A percentile compares a stretch with the other conserved stretches of the same genome.
phyloP scores from a whole-genome alignment of 768 basidiomycete species.

The Cyathus striatus region DNA sequence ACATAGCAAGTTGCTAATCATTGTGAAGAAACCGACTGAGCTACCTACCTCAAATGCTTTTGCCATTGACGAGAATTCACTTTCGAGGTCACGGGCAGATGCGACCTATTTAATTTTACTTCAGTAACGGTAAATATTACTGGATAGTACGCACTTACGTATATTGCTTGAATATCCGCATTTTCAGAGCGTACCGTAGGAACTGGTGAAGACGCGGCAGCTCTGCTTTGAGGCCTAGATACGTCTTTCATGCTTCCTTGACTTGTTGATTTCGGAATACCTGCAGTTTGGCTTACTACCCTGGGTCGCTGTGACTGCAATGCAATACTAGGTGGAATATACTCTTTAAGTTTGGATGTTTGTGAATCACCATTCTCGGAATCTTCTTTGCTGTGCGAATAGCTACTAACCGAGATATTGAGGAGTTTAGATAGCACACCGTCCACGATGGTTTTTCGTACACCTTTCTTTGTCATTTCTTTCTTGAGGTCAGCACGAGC shows the following conservation, averaged over 20 bases:
- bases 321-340: slow-evolving; percentile 72
- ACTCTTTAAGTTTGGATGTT: slow-evolving; percentile 42
- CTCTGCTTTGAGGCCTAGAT: slow-evolving; percentile 57
- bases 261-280: slow-evolving; percentile 41
- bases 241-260: slow-evolving; percentile 42
- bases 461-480: slow-evolving; percentile 78
- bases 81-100: slow-evolving; percentile 78
- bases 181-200: slow-evolving; percentile 33
- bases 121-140: no score
- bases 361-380: slow-evolving; percentile 54
- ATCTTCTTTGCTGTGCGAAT: slow-evolving; percentile 46
- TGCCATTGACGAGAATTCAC: slow-evolving; percentile 75
- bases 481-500: slow-evolving; percentile 94
- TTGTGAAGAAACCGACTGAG: no score
- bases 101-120: slow-evolving; percentile 60
- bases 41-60: slow-evolving; percentile 71
- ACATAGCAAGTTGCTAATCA: no score
- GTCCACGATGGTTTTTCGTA: slow-evolving; percentile 86
- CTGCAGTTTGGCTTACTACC: slow-evolving; percentile 26
- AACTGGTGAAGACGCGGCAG: slow-evolving; percentile 41
- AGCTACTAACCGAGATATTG: slow-evolving; percentile 34
- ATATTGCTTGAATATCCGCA: slow-evolving; percentile 56
- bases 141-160: slow-evolving; percentile 51
- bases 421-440: slow-evolving; percentile 68
- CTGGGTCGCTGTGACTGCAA: slow-evolving; percentile 51